Base-by-base conservation (phyloP, 164 flowering plant genomes). In the Echeveria elegans region DNA sequence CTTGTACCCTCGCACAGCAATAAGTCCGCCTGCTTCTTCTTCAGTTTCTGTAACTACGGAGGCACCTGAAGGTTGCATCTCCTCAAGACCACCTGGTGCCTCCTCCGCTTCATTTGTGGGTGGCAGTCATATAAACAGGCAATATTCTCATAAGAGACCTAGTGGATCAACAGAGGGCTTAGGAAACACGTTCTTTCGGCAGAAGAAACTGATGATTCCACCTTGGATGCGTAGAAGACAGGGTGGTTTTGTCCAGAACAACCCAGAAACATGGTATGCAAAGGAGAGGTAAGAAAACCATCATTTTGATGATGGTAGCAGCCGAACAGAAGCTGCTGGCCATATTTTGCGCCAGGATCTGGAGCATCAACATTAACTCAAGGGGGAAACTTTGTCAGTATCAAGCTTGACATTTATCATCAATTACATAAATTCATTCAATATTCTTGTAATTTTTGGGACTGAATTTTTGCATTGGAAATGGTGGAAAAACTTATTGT, bases 171-270 rank as follows among this genome's bases (percentile, higher is more conserved):
- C 85, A 6, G 28, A 72, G 69, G 80, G 69, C 73, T 65, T 86
- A 72, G 85, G 88, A 37, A 81, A 75, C 77, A 84, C 81, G 67
- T 82, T 77, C 75, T 84, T 85, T 66, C 80, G 80, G 74, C 92
- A 86, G 78, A 88, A 83, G 73, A 91, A 85, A 68, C 76, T 81
- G 86, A 76, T 60, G 23, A 66, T 70, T 2, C 85, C 86, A 29
- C 93, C 90, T 26, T 76, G 87, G 87, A 21, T 68, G 18, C 65
- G 82, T 70, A 76, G 26, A 11, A 56, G 32, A 23, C 73, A 80
- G 76, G 77, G 71, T 70, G 72, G 74, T 38, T 66, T 12, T 59
- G 69, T 63, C 32, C 82, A 76, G 48, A 73, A 72, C 75, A 79
- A 78, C 56, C 53, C 69, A 0, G 79, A 79, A 66, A 56, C 12